Conservation (phyloP, 148 eudicot genomes). For the Arctostaphylos glauca region DNA sequence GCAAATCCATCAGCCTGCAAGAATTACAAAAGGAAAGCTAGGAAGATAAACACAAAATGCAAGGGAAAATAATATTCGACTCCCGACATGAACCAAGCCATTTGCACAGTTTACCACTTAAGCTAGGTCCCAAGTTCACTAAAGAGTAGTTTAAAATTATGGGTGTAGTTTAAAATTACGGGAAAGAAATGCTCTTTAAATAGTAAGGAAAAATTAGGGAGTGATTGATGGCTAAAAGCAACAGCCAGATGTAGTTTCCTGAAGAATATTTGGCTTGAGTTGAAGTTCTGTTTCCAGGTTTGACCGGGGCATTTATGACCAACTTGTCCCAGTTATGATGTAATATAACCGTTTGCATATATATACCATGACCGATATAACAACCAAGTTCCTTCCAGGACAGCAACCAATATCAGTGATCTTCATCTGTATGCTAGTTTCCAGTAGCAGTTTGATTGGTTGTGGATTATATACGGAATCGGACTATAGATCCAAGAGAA, state of each 20-base stretch:
- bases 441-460: not conserved
- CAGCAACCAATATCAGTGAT: not conserved
- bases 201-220: not conserved
- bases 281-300: not conserved
- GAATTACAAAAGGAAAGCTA: not conserved
- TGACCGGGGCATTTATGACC: not conserved
- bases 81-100: not conserved
- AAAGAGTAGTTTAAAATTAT: not conserved
- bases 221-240: not conserved
- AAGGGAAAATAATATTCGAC: not conserved
- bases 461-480: not conserved
- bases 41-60: not conserved
- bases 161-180: not conserved
- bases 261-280: not conserved
- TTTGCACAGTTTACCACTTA: not conserved
- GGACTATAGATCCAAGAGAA: not conserved
- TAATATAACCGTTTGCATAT: not conserved
- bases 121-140: not conserved
- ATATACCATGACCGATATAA: not conserved
- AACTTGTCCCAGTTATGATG: not conserved
- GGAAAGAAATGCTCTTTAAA: not conserved
- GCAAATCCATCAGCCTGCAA: constrained; percentile 76
- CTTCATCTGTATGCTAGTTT: not conserved
- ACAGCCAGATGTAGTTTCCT: not conserved
- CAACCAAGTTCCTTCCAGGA: not conserved